Base-by-base conservation (phyloP, 164 flowering plant species). In the Vitis cinerea region DNA sequence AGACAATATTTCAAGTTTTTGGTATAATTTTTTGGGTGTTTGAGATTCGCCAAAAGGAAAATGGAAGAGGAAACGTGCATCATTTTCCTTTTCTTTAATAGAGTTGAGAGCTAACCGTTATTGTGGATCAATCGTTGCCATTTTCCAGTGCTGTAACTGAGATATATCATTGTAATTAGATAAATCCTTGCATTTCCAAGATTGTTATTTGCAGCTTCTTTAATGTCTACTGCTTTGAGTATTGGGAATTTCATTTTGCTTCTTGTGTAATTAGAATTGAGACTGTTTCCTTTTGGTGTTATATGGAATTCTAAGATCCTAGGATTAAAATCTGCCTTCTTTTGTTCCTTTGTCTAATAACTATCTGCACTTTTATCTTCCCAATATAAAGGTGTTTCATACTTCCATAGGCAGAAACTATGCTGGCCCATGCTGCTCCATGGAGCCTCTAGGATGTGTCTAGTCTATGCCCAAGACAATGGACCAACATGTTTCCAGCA, bases 91-190 rank as follows among this genome's bases (percentile, higher is more conserved):
- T 61, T n/a, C 71, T 13, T 9, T 31, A 49, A 50, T 61, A 61
- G 37, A 60, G 27, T 72, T 66, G 71, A 50, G 65, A 69, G 72
- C 80, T 74, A 71, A 74, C 80, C 51, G 66, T 61, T 58, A 50
- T 61, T 54, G 59, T 72, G 54, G 51, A 70, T 29, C 48, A 15
- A 69, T 63, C 54, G 31, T 69, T 30, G 58, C 52, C 62, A 66
- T 61, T 77, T 72, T 65, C 61, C 51, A 16, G 59, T 73, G 74
- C 63, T 65, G 73, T 70, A 69, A 60, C 65, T 72, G 64, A 69
- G 70, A 65, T 64, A 55, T 65, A 64, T 61, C 54, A 16, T 49
- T 77, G 80, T 77, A 77, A 74, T 71, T 74, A 71, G 54, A 70
- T 59, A 65, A 65, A 68, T 63, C 55, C 61, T 69, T 59, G 48